A percentile compares a stretch with the other conserved stretches of the same genome.
Conservation (phyloP, 208 protist genomes). For the Acanthamoeba castellanii region DNA sequence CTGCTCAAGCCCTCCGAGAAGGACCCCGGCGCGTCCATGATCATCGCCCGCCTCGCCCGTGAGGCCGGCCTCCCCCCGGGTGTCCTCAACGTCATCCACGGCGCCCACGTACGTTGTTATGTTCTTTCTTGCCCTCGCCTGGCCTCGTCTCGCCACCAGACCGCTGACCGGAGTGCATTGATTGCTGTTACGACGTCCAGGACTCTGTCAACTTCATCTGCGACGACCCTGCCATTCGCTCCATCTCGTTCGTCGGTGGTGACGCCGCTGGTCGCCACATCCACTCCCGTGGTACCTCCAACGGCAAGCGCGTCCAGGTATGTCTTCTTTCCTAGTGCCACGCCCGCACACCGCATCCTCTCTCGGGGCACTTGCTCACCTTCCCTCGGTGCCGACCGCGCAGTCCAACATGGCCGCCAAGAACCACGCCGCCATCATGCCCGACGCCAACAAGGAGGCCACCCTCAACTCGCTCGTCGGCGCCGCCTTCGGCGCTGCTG, state of each 20-base stretch:
- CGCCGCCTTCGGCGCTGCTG: conserved; percentile 93
- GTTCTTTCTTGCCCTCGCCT: background rate
- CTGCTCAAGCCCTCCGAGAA: conserved; percentile 95
- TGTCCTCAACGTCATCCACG: conserved; percentile 93
- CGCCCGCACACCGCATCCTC: too few species aligned
- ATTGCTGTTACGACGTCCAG: background rate
- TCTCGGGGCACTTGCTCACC: background rate
- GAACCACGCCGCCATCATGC: conserved; percentile 94
- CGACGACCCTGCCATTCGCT: conserved; percentile 91
- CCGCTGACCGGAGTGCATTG: too few species aligned
- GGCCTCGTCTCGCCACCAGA: background rate
- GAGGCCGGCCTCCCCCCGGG: conserved; percentile 91
- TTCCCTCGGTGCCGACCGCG: background rate
- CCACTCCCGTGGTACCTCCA: conserved; percentile 88
- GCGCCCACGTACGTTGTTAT: conserved; percentile 73
- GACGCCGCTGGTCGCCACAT: conserved; percentile 93
- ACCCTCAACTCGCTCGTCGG: conserved; percentile 91
- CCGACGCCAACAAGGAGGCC: conserved; percentile 91
- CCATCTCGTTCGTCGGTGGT: conserved; percentile 95
- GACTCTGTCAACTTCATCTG: conserved; percentile 95
- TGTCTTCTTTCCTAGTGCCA: too few species aligned
- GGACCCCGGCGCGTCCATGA: conserved; percentile 90
- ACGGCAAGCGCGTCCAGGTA: conserved; percentile 93
- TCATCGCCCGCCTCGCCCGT: conserved; percentile 84
- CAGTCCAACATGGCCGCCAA: conserved; percentile 96